phyloP scores from a whole-genome alignment of 371 early-diverging fungal species.

The Syncephalastrum racemosum region DNA sequence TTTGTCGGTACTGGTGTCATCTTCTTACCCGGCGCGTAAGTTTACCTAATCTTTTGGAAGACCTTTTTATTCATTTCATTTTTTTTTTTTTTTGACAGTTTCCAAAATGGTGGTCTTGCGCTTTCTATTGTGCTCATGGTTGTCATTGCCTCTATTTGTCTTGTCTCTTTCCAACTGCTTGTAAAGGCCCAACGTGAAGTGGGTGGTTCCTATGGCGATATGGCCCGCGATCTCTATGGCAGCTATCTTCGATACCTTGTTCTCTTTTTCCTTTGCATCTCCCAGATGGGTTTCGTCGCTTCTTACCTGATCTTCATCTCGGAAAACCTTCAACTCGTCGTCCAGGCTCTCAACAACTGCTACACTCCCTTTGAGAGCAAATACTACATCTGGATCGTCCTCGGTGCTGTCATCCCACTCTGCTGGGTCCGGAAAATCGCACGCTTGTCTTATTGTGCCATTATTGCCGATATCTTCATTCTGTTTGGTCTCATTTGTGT shows the following conservation, averaged over 20 bases:
- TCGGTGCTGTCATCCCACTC: slow-evolving; percentile 63
- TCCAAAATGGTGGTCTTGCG: slow-evolving; percentile 33
- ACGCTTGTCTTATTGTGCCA: slow-evolving; percentile 63
- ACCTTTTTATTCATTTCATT: background rate
- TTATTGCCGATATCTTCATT: slow-evolving; percentile 76
- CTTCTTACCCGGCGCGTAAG: slow-evolving; percentile 68
- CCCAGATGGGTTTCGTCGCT: slow-evolving; percentile 63
- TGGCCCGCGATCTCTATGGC: slow-evolving; percentile 71
- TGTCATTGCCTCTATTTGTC: slow-evolving; percentile 28
- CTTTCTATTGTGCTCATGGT: slow-evolving; percentile 33
- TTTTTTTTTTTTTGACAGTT: slow-evolving; percentile 16
- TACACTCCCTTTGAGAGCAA: slow-evolving; percentile 29
- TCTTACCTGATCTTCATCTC: slow-evolving; percentile 51
- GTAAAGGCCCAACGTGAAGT: slow-evolving; percentile 35
- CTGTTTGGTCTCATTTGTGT: slow-evolving; percentile 60
- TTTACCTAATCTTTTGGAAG: background rate
- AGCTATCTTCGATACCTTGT: slow-evolving; percentile 53
- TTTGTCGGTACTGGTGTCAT: slow-evolving; percentile 76
- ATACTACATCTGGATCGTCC: slow-evolving; percentile 61
- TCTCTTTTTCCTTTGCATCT: slow-evolving; percentile 59
- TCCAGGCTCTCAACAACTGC: slow-evolving; percentile 40
- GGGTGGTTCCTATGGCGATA: slow-evolving; percentile 80
- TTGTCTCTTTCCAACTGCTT: slow-evolving; percentile 27
- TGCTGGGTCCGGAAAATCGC: slow-evolving; percentile 70
- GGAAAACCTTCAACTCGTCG: slow-evolving; percentile 43